Percentiles rank a stretch among this genome's conserved stretches.
Evolutionary conservation across 805 yeast genomes (phyloP).

Genomic region (Saturnispora galanensis): DNA sequence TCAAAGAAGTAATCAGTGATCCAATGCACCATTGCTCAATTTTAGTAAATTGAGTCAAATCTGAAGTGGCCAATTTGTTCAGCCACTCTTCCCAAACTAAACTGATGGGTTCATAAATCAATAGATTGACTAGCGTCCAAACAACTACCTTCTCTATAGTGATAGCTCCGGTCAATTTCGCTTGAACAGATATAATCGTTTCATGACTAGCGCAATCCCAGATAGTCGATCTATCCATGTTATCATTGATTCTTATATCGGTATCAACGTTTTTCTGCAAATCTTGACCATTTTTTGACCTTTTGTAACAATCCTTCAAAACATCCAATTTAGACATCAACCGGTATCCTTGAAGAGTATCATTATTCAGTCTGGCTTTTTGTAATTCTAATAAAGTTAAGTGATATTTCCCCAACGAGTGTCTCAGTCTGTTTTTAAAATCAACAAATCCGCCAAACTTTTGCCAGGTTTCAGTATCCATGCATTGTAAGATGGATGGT

Average conservation of each 20-base stretch:
- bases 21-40: slow-evolving; percentile 30
- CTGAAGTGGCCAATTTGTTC: slow-evolving; percentile 6
- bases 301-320: slow-evolving; percentile 13
- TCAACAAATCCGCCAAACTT: slow-evolving; percentile 60
- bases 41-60: slow-evolving; percentile 20
- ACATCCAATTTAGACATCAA: slow-evolving; percentile 2
- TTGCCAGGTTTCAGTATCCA: slow-evolving; percentile 50
- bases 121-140: slow-evolving; percentile 31
- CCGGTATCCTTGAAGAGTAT: slow-evolving; percentile 10
- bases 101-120: slow-evolving; percentile 27
- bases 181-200: slow-evolving; percentile 12
- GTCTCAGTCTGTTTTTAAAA: slow-evolving; percentile 41
- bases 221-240: slow-evolving; percentile 47
- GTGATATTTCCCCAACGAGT: slow-evolving; percentile 40
- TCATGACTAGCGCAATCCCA: slow-evolving; percentile 41
- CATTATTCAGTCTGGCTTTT: slow-evolving; percentile 25
- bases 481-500: slow-evolving; percentile 40
- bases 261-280: slow-evolving; percentile 15
- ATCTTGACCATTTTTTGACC: background rate
- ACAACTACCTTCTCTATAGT: slow-evolving; percentile 26
- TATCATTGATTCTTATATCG: slow-evolving; percentile 36
- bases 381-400: slow-evolving; percentile 28
- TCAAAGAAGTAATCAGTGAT: slow-evolving; percentile 11
- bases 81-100: slow-evolving; percentile 19
- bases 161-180: slow-evolving; percentile 16